A percentile compares a stretch with the other conserved stretches of the same genome.
These are phyloP conservation scores for Xylariaceae sp. DNA, from an alignment of 2,329 filamentous ascomycete species.

Conservation along the genomic window DNA sequence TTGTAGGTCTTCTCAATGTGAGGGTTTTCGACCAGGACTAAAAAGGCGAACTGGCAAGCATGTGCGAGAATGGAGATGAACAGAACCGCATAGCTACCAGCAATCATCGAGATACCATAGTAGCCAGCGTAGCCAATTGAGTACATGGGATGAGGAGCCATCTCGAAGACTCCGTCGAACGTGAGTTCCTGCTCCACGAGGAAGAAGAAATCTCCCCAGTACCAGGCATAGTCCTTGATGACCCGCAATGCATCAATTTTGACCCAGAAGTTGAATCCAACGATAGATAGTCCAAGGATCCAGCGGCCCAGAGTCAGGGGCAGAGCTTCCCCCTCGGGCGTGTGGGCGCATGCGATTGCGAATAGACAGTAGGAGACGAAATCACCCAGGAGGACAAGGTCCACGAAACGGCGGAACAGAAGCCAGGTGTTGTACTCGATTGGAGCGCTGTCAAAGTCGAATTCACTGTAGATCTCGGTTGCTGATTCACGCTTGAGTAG, in stretches of 20 bases:
- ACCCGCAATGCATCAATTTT: slow-evolving; percentile 97
- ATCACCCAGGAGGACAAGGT: slow-evolving; percentile 98
- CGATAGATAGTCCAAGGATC: slow-evolving; percentile 71
- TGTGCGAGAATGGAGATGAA: slow-evolving; percentile 96
- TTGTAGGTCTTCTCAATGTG: slow-evolving; percentile 99
- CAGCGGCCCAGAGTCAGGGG: slow-evolving; percentile 72
- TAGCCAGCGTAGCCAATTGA: slow-evolving; percentile 97
- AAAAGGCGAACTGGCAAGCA: slow-evolving; percentile 88
- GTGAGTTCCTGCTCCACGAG: slow-evolving; percentile 96
- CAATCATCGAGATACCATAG: slow-evolving; percentile 98
- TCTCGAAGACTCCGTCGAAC: slow-evolving; percentile 98
- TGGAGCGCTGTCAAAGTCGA: slow-evolving; percentile 87
- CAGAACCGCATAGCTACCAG: slow-evolving; percentile 93
- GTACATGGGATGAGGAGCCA: slow-evolving; percentile 99
- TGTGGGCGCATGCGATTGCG: slow-evolving; percentile 80
- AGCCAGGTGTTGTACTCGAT: slow-evolving; percentile 99
- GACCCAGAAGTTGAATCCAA: slow-evolving; percentile 97
- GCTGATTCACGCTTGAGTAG: slow-evolving; percentile 88
- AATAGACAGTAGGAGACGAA: slow-evolving; percentile 97
- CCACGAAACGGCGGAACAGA: slow-evolving; percentile 90
- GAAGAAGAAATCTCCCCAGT: slow-evolving; percentile 99
- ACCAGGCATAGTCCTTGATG: slow-evolving; percentile 99
- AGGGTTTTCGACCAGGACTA: slow-evolving; percentile 89
- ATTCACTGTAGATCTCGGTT: slow-evolving; percentile 90
- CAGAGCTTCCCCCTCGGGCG: slow-evolving; percentile 68